phyloP scores from a whole-genome alignment of 345 rosid species.

The Rhodamnia rubescens region DNA sequence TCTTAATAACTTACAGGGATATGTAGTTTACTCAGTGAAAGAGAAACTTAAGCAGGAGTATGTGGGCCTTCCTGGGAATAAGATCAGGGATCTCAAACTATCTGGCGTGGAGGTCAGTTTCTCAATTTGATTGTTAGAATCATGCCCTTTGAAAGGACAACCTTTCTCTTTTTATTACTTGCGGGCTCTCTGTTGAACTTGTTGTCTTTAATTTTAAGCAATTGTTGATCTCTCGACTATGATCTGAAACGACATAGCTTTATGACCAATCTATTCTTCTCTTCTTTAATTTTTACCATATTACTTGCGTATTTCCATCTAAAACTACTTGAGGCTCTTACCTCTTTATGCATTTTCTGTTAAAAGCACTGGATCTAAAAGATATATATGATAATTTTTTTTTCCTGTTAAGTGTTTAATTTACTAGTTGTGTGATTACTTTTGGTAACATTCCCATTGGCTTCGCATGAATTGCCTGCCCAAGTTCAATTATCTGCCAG shows the following conservation, averaged over 20 bases:
- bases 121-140: neutral
- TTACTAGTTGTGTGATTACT: neutral
- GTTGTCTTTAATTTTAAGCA: neutral
- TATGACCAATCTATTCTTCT: neutral
- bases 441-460: neutral
- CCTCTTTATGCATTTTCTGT: neutral
- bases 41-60: constrained; percentile 75
- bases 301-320: neutral
- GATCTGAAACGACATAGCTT: no score
- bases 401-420: neutral
- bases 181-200: neutral
- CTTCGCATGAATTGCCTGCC: neutral
- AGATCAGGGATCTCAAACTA: constrained; percentile 68
- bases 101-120: constrained; percentile 75
- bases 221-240: neutral
- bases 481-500: neutral
- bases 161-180: neutral
- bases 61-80: constrained; percentile 53
- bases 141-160: neutral
- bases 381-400: neutral
- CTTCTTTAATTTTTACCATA: neutral
- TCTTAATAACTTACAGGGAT: constrained; percentile 40
- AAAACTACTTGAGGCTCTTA: neutral
- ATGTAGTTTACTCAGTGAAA: constrained; percentile 64
- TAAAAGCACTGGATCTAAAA: neutral